Conservation (phyloP, 306 rosid species). For the Coriaria nepalensis region DNA sequence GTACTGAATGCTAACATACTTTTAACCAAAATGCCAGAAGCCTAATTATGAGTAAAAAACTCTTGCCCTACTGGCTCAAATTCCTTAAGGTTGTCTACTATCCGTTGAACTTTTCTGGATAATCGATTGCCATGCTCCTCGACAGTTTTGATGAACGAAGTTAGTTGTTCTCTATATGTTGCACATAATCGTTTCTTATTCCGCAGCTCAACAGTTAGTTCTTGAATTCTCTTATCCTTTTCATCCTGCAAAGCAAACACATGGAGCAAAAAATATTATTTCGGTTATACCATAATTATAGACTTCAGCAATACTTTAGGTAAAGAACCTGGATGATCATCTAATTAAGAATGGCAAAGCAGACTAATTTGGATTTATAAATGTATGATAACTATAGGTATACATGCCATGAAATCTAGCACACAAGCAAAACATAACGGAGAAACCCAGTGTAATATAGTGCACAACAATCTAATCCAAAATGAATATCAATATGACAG, state of each 20-base stretch:
- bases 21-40: too few relatives aligned
- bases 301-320: background rate
- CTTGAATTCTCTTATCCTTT: slow-evolving; percentile 84
- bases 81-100: slow-evolving; percentile 65
- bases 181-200: slow-evolving; percentile 68
- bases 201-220: slow-evolving; percentile 75
- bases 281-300: slow-evolving; percentile 5
- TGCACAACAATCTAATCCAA: too few relatives aligned
- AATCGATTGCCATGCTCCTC: slow-evolving; percentile 71
- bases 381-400: too few relatives aligned
- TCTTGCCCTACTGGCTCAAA: slow-evolving; percentile 52
- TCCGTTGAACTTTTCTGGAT: slow-evolving; percentile 50
- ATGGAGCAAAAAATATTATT: slow-evolving; percentile 2
- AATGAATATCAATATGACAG: too few relatives aligned
- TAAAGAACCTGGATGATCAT: too few relatives aligned
- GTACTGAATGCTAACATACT: too few relatives aligned
- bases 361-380: too few relatives aligned
- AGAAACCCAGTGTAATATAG: too few relatives aligned
- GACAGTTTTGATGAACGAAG: slow-evolving; percentile 54
- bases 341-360: too few relatives aligned
- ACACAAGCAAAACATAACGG: too few relatives aligned
- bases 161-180: slow-evolving; percentile 67
- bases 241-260: slow-evolving; percentile 49
- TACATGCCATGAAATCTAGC: too few relatives aligned
- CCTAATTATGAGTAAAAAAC: slow-evolving; percentile 41